Conservation (phyloP, 805 yeast genomes). For the Isabelozyma pseudorhagii region DNA sequence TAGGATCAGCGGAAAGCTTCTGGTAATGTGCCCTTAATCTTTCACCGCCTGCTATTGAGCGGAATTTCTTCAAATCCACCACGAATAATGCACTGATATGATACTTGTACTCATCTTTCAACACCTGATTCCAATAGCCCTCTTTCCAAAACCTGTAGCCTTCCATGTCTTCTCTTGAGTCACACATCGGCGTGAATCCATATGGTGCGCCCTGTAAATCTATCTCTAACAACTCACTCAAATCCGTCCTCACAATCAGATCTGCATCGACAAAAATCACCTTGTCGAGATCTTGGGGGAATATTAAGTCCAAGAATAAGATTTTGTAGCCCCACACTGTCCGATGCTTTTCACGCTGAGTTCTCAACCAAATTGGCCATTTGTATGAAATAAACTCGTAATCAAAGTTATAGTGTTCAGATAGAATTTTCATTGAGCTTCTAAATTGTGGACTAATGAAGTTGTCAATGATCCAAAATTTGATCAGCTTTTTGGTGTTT, state of each 20-base stretch:
- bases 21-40: constrained; percentile 81
- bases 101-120: constrained; percentile 59
- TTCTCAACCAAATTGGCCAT: constrained; percentile 90
- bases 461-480: constrained; percentile 85
- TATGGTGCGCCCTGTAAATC: constrained; percentile 82
- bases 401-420: constrained; percentile 57
- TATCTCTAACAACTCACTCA: constrained; percentile 62
- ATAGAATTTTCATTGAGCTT: constrained; percentile 54
- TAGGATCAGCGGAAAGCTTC: constrained; percentile 71
- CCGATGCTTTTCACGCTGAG: constrained; percentile 74
- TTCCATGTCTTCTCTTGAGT: constrained; percentile 73
- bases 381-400: constrained; percentile 79
- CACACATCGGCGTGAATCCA: constrained; percentile 86
- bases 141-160: constrained; percentile 89
- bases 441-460: constrained; percentile 72
- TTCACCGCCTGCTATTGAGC: constrained; percentile 74
- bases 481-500: constrained; percentile 56
- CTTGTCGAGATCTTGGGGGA: constrained; percentile 72
- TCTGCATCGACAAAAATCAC: constrained; percentile 87
- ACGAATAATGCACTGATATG: constrained; percentile 85
- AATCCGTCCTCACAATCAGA: constrained; percentile 73
- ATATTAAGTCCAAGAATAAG: constrained; percentile 78
- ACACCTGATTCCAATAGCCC: constrained; percentile 79
- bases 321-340: constrained; percentile 88
- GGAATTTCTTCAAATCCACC: constrained; percentile 67